Percentiles rank a stretch among this genome's conserved stretches.
Conservation (phyloP, 2,329 filamentous ascomycete species). For the Balansia obtecta region DNA sequence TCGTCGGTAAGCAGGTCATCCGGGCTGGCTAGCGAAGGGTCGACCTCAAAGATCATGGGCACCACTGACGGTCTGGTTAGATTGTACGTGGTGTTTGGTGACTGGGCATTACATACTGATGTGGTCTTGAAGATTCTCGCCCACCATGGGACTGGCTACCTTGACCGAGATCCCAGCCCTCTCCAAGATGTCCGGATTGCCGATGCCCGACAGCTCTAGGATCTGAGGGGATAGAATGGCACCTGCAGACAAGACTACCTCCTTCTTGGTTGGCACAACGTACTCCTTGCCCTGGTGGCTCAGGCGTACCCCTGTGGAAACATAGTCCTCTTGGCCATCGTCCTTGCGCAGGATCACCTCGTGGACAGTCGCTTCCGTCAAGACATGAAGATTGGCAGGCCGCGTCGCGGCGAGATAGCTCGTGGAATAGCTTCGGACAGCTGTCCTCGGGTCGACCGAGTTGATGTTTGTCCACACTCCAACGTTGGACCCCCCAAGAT, state of each 20-base stretch:
- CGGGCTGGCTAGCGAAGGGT: slow-evolving; percentile 25
- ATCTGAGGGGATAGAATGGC: slow-evolving; percentile 43
- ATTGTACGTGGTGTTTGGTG: neutral
- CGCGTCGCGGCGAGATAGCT: slow-evolving; percentile 28
- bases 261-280: slow-evolving; percentile 28
- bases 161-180: slow-evolving; percentile 25
- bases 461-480: slow-evolving; percentile 38
- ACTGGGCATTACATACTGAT: slow-evolving; percentile 14
- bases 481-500: slow-evolving; percentile 34
- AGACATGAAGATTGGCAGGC: slow-evolving; percentile 28
- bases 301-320: slow-evolving; percentile 22
- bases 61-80: slow-evolving; percentile 17
- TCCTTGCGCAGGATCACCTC: slow-evolving; percentile 16
- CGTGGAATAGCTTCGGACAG: slow-evolving; percentile 34
- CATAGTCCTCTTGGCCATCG: slow-evolving; percentile 4
- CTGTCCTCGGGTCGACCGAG: slow-evolving; percentile 32
- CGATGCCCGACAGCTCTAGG: slow-evolving; percentile 50
- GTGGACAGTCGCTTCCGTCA: slow-evolving; percentile 18
- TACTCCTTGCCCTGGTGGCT: slow-evolving; percentile 23
- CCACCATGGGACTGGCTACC: slow-evolving; percentile 30
- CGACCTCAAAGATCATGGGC: slow-evolving; percentile 31
- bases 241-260: slow-evolving; percentile 48
- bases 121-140: slow-evolving; percentile 37
- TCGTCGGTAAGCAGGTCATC: slow-evolving; percentile 25
- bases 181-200: slow-evolving; percentile 25